phyloP scores from a whole-genome alignment of 2,329 filamentous ascomycete genomes.

The Epichloe gansuensis region DNA sequence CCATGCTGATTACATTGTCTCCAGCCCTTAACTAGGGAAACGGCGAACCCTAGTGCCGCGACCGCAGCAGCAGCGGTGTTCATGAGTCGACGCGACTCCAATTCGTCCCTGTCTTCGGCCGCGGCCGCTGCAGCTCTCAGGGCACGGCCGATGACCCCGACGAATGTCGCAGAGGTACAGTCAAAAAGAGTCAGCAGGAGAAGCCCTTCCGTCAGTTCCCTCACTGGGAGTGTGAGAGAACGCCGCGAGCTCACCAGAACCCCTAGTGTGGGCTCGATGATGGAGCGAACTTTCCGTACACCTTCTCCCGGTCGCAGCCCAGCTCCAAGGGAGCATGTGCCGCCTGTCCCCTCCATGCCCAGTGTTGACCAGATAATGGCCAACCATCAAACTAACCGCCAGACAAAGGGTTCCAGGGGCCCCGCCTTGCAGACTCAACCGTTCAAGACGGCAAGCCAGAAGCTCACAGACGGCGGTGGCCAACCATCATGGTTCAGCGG shows the following conservation, averaged over 20 bases:
- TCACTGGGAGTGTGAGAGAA: constrained; percentile 34
- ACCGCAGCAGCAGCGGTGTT: constrained; percentile 75
- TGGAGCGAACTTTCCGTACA: constrained; percentile 73
- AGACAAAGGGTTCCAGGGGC: constrained; percentile 23
- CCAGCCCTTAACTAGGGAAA: constrained; percentile 50
- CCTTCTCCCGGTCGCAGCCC: constrained; percentile 46
- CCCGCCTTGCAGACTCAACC: constrained; percentile 32
- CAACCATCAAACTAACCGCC: constrained; percentile 10
- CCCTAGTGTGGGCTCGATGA: constrained; percentile 71
- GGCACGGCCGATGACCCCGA: constrained; percentile 64
- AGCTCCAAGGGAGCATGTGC: constrained; percentile 32
- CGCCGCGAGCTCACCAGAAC: constrained; percentile 43
- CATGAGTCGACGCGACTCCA: constrained; percentile 48
- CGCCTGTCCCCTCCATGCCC: constrained; percentile 67
- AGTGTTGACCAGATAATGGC: constrained; percentile 23
- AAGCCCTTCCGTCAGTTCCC: constrained; percentile 58
- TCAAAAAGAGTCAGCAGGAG: constrained; percentile 75
- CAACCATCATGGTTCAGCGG: constrained; percentile 36
- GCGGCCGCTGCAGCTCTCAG: constrained; percentile 78
- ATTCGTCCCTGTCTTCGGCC: constrained; percentile 61
- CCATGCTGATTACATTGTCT: background rate
- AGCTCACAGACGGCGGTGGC: constrained; percentile 27
- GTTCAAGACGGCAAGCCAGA: constrained; percentile 42
- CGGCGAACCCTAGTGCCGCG: constrained; percentile 59
- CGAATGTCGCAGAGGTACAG: constrained; percentile 67